Evolutionary conservation across 1,284 basidiomycete species (phyloP).

Genomic region (Apiotrichum montevideense): DNA sequence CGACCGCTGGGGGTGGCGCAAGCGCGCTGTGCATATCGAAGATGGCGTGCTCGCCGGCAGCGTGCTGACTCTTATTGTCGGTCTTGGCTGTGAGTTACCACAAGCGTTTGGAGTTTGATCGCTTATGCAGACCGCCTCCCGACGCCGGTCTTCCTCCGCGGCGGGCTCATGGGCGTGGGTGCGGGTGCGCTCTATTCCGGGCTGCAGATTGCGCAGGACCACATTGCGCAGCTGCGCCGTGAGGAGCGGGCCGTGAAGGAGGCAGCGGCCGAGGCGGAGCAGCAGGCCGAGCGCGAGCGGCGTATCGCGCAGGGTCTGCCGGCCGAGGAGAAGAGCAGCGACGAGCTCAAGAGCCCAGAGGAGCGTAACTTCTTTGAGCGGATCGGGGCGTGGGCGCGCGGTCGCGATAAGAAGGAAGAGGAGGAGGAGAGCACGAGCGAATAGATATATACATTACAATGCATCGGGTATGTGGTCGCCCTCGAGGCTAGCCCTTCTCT

Average conservation of each 20-base stretch:
- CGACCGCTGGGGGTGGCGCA: constrained; percentile 28
- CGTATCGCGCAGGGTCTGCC: constrained; percentile 1
- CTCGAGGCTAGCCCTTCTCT: too few species aligned
- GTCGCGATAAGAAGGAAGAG: not conserved
- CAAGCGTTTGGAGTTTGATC: not conserved
- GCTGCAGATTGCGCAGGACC: constrained; percentile 32
- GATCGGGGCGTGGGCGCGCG: not conserved
- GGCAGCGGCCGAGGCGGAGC: constrained; percentile 4
- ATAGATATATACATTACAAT: not conserved
- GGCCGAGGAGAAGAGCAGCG: not conserved
- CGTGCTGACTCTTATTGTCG: constrained; percentile 29
- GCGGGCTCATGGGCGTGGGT: constrained; percentile 30
- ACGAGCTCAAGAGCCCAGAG: not conserved
- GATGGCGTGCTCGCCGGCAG: constrained; percentile 41
- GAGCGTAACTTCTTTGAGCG: not conserved
- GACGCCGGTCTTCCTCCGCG: constrained; percentile 30
- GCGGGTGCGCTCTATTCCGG: constrained; percentile 32
- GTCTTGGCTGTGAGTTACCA: constrained; percentile 32
- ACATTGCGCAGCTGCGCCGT: constrained; percentile 21
- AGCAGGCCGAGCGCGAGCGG: not conserved
- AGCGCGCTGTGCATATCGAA: constrained; percentile 29
- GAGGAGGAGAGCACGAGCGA: not conserved
- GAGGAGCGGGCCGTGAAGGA: constrained; percentile 9
- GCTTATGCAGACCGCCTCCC: constrained; percentile 35
- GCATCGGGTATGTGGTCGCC: not conserved